Evolutionary conservation across 257 asterid species (phyloP), one percentile per base, ranked within the genome.

Genomic region (Solanum pennellii): DNA sequence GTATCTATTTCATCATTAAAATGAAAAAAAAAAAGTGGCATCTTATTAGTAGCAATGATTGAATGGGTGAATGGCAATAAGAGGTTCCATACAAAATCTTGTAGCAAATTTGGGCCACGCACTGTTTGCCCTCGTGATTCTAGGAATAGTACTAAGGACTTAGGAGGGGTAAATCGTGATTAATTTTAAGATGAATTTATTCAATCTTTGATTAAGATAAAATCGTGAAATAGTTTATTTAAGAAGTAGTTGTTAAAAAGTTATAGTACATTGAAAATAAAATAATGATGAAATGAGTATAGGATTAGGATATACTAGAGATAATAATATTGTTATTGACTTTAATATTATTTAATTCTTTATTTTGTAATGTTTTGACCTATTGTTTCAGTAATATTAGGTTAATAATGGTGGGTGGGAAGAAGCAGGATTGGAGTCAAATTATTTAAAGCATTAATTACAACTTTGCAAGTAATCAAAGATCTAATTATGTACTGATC

Each of bases 1-100:
- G 20, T 20, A 47, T 29, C 69, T 31, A 29, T 49, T 49, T 74
- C 31, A 74, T 35, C 18, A 73, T 82, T 15, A 82, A 45, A 49
- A 59, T 29, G 85, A 12, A 82, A 56, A 56, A 52, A 33, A 33
- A 18, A 16, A 49, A 82, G 45, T 82, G 85, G 45, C 85, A 82
- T 10, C 13, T 82, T 49, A 82, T 29, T 13, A 44, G 37, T 76
- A 65, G 83, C 89, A 86, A 89, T 89, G 87, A 89, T 89, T 85
- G 89, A 75, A 76, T 59, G 87, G 86, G 21, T 73, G 88, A 88
- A 87, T 82, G 35, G 69, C 71, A 71, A 86, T 85, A 86, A 82
- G 44, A 82, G 71, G 31, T 29, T 68, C 91, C 83, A 65, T 73
- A 84, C 69, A 80, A 89, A 89, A 86, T 88, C 90, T 89, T 89